These are phyloP conservation scores for Phytopythium ostracodes DNA, from an alignment of 352 stramenopile genomes.

Conservation along the genomic window DNA sequence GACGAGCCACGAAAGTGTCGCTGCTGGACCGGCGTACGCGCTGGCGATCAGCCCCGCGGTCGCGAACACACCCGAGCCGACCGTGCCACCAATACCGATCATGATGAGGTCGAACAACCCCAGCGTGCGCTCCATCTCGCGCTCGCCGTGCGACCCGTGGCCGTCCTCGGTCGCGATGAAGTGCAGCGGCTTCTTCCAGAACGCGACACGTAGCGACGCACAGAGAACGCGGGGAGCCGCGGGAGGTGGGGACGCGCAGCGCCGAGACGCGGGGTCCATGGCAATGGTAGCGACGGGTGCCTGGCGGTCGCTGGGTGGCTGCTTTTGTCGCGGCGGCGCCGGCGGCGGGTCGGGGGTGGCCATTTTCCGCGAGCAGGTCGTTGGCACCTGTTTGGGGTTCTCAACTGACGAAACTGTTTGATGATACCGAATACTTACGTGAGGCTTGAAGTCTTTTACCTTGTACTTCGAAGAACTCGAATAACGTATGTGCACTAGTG, in stretches of 20 bases:
- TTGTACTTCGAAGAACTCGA: too few relatives aligned
- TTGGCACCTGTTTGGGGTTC: background rate
- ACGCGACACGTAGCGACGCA: conserved; percentile 38
- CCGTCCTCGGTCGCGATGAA: conserved; percentile 19
- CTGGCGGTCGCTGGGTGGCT: background rate
- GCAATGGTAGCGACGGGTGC: background rate
- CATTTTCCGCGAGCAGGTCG: background rate
- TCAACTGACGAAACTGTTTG: background rate
- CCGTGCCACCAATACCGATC: conserved; percentile 92
- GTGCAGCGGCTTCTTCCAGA: conserved; percentile 72
- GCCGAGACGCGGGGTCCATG: background rate
- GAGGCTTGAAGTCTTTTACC: too few relatives aligned
- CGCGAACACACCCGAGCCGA: conserved; percentile 93
- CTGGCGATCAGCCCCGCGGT: conserved; percentile 68
- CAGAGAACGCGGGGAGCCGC: background rate
- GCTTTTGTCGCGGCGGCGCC: background rate
- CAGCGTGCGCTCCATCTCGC: conserved; percentile 59
- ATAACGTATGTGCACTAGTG: too few relatives aligned
- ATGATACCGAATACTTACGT: background rate
- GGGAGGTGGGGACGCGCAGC: background rate
- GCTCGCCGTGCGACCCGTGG: conserved; percentile 8
- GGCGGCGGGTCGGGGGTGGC: background rate
- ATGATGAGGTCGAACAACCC: conserved; percentile 90
- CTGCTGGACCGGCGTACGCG: conserved; percentile 66
- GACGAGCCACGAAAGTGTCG: conserved; percentile 83